These are phyloP conservation scores for Jaltomata sinuosa DNA, from an alignment of 257 asterid species.

Conservation along the genomic window DNA sequence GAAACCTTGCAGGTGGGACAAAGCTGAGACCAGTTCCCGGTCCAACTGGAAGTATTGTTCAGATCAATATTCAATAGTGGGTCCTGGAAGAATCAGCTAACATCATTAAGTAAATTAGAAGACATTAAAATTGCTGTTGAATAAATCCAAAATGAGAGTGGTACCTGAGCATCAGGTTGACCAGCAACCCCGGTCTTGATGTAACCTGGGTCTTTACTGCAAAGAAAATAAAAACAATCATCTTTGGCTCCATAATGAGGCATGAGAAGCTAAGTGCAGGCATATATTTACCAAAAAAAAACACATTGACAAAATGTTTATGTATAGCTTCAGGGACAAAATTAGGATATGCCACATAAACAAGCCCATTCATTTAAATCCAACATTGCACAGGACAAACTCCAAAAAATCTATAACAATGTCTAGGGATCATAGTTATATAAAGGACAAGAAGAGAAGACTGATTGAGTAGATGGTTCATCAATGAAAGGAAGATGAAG, in stretches of 20 bases:
- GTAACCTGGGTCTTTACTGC: slow-evolving; percentile 94
- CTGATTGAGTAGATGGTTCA: not conserved
- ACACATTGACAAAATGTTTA: not conserved
- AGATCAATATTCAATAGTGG: slow-evolving; percentile 69
- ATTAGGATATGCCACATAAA: not conserved
- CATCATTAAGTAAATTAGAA: slow-evolving; percentile 1
- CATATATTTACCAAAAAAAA: not conserved
- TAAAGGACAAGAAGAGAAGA: not conserved
- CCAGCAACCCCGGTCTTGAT: slow-evolving; percentile 28
- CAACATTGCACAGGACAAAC: not conserved
- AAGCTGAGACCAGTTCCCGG: slow-evolving; percentile 94
- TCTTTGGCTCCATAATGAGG: slow-evolving; percentile 4
- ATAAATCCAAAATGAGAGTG: not conserved
- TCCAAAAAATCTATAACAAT: not conserved
- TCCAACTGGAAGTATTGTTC: slow-evolving; percentile 55
- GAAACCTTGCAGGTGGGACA: slow-evolving; percentile 99
- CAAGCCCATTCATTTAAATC: not conserved
- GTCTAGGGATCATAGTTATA: not conserved
- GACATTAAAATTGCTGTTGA: not conserved
- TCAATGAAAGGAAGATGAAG: not conserved
- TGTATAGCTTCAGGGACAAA: not conserved
- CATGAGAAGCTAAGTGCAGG: not conserved
- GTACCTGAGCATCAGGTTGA: slow-evolving; percentile 64
- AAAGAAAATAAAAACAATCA: slow-evolving; percentile 23
- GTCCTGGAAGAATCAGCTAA: slow-evolving; percentile 44